A percentile compares a stretch with the other conserved stretches of the same genome.
Conservation (phyloP, 2,329 filamentous ascomycete genomes). For the Iodosphaeria phyllophila region DNA sequence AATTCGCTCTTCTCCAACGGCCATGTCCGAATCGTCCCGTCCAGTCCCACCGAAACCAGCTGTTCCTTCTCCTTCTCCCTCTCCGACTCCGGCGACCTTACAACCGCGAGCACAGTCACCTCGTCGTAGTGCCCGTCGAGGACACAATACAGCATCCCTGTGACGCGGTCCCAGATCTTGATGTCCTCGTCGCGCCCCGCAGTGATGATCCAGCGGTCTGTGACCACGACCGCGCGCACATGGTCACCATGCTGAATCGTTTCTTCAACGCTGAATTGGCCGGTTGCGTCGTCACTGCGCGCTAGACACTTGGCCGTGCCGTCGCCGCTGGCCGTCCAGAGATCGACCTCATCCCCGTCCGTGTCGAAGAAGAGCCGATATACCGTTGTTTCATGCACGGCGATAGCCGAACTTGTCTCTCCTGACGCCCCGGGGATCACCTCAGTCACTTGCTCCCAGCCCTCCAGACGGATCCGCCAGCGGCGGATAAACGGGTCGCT, state of each 20-base stretch:
- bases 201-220: slow-evolving; percentile 64
- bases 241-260: slow-evolving; percentile 71
- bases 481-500: slow-evolving; percentile 64
- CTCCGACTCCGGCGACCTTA: slow-evolving; percentile 22
- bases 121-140: slow-evolving; percentile 84
- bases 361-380: slow-evolving; percentile 61
- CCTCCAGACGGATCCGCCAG: slow-evolving; percentile 43
- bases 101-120: slow-evolving; percentile 59
- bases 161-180: slow-evolving; percentile 67
- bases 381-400: slow-evolving; percentile 79
- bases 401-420: slow-evolving; percentile 31
- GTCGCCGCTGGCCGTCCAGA: slow-evolving; percentile 90
- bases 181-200: slow-evolving; percentile 84
- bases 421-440: slow-evolving; percentile 20
- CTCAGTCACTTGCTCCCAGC: slow-evolving; percentile 34
- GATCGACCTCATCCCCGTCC: slow-evolving; percentile 41
- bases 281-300: slow-evolving; percentile 39
- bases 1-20: slow-evolving; percentile 43
- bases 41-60: slow-evolving; percentile 72
- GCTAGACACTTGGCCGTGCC: slow-evolving; percentile 69
- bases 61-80: no score
- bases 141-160: slow-evolving; percentile 53
- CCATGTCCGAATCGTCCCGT: slow-evolving; percentile 78
- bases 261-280: slow-evolving; percentile 57
- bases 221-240: slow-evolving; percentile 63